A percentile compares a stretch with the other conserved stretches of the same genome.
These are phyloP conservation scores for Suillus paluster DNA, from an alignment of 768 basidiomycete genomes.

Conservation along the genomic window DNA sequence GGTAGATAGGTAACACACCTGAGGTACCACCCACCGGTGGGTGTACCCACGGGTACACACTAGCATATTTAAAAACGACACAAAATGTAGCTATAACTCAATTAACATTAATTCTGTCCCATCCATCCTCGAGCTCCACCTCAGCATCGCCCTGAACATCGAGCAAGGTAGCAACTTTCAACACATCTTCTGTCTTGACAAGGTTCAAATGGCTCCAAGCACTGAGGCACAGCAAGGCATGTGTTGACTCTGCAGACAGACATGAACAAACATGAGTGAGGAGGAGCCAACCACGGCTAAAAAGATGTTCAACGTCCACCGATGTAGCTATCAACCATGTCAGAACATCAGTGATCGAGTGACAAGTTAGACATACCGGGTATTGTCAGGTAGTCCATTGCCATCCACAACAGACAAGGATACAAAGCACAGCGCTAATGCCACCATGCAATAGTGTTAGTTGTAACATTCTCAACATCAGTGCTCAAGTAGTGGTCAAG, in stretches of 20 bases:
- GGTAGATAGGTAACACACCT: not conserved
- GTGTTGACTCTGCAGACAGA: slow-evolving; percentile 25
- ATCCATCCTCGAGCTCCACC: slow-evolving; percentile 1
- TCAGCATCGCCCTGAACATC: slow-evolving; percentile 7
- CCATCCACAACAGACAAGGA: slow-evolving; percentile 39
- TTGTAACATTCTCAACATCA: slow-evolving; percentile 24
- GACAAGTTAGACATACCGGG: slow-evolving; percentile 30
- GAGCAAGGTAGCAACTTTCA: not conserved
- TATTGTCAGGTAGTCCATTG: slow-evolving; percentile 37
- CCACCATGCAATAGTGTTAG: slow-evolving; percentile 38
- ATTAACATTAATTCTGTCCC: slow-evolving; percentile 6
- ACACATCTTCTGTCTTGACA: slow-evolving; percentile 24
- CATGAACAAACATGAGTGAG: slow-evolving; percentile 29
- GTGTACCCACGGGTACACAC: not conserved
- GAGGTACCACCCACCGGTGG: not conserved
- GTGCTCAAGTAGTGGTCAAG: slow-evolving; percentile 34
- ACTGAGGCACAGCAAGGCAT: slow-evolving; percentile 22
- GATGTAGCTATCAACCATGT: slow-evolving; percentile 17
- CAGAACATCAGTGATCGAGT: slow-evolving; percentile 18
- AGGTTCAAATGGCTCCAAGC: slow-evolving; percentile 20
- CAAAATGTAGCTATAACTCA: not conserved
- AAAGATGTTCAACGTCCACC: slow-evolving; percentile 12
- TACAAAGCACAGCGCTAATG: slow-evolving; percentile 19
- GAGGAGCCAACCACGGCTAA: slow-evolving; percentile 19
- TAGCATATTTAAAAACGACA: not conserved